These are phyloP conservation scores for Teratosphaeria gauchensis DNA, from an alignment of 2,329 filamentous ascomycete species.

Conservation along the genomic window DNA sequence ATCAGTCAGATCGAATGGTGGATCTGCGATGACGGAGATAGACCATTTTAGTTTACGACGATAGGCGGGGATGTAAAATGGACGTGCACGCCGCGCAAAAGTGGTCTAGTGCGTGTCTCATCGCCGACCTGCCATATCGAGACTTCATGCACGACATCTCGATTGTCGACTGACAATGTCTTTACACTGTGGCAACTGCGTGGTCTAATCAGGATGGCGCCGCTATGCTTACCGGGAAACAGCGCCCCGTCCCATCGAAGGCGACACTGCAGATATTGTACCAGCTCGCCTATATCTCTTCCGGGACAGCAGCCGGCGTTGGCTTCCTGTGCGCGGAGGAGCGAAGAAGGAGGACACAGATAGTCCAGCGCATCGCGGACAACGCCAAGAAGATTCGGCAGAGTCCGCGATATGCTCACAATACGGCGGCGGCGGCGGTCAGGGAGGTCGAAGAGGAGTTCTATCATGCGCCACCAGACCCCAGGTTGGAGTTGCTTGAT, in stretches of 20 bases:
- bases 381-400: conserved; percentile 24
- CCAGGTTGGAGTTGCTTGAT: background rate
- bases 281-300: conserved; percentile 31
- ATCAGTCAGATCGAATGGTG: background rate
- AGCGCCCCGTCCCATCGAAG: conserved; percentile 26
- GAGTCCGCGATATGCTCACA: conserved; percentile 20
- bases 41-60: no score
- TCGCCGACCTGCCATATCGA: background rate
- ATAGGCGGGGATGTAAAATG: no score
- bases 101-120: background rate
- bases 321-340: conserved; percentile 28
- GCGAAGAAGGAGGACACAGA: conserved; percentile 22
- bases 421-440: conserved; percentile 9
- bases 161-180: conserved; percentile 13
- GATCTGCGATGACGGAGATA: background rate
- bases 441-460: background rate
- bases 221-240: conserved; percentile 21
- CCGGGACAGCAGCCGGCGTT: conserved; percentile 27
- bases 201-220: conserved; percentile 10
- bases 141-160: background rate
- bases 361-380: conserved; percentile 26
- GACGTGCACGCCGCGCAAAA: background rate
- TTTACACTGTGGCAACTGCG: background rate
- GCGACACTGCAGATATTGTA: conserved; percentile 26
- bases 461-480: background rate